Percentiles rank a stretch among this genome's conserved stretches.
Evolutionary conservation across 1,284 basidiomycete genomes (phyloP).

Genomic region (Cryptococcus neoformans): DNA sequence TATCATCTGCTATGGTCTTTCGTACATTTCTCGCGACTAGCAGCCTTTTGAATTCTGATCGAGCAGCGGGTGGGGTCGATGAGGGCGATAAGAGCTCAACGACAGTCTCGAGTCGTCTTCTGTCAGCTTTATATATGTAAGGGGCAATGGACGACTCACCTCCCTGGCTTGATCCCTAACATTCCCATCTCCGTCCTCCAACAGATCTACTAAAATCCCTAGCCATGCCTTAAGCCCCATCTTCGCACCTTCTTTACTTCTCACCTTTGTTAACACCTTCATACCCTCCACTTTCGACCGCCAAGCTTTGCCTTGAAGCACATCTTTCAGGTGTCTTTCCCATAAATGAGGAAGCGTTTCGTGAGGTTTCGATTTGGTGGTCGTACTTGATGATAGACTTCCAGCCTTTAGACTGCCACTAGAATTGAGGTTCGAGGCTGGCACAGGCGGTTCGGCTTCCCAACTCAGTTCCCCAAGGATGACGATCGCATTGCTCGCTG

Average conservation of each 20-base stretch:
- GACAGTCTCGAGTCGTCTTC: conserved; percentile 55
- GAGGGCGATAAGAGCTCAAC: conserved; percentile 80
- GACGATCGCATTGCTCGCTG: conserved; percentile 29
- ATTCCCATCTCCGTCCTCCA: conserved; percentile 86
- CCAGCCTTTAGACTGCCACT: background rate
- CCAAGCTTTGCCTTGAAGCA: conserved; percentile 72
- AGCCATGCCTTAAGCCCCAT: conserved; percentile 85
- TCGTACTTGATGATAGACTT: conserved; percentile 23
- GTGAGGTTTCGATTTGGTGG: conserved; percentile 59
- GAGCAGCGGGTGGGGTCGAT: conserved; percentile 75
- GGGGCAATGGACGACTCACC: conserved; percentile 22
- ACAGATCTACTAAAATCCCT: conserved; percentile 69
- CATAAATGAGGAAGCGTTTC: conserved; percentile 73
- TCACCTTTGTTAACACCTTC: conserved; percentile 48
- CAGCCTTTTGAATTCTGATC: conserved; percentile 89
- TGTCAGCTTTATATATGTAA: background rate
- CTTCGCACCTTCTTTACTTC: conserved; percentile 72
- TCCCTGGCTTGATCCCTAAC: conserved; percentile 79
- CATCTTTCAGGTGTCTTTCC: conserved; percentile 72
- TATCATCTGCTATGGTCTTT: conserved; percentile 65
- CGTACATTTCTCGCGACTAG: conserved; percentile 77
- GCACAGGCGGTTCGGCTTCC: conserved; percentile 17
- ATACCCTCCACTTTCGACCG: conserved; percentile 55
- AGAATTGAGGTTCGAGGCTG: background rate
- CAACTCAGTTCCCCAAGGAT: conserved; percentile 31